These are phyloP conservation scores for Sporothrix pseudoabietina DNA, from an alignment of 2,329 filamentous ascomycete genomes.

Conservation along the genomic window DNA sequence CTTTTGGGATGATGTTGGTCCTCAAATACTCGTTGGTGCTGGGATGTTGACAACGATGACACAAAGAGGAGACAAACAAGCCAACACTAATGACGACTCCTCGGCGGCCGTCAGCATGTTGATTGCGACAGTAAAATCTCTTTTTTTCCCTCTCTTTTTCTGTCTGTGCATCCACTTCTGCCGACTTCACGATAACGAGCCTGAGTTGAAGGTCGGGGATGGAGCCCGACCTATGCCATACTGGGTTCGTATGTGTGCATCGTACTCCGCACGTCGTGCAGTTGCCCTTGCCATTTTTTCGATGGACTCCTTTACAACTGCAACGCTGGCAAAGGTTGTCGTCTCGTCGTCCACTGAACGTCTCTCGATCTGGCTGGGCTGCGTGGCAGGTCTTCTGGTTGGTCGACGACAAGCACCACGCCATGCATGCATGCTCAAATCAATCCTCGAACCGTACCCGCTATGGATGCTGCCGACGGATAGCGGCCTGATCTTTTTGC, in stretches of 20 bases:
- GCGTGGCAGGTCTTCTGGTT: slow-evolving; percentile 3
- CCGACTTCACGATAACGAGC: background rate
- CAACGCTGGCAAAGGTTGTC: background rate
- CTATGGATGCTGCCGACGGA: slow-evolving; percentile 21
- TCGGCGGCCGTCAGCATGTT: background rate
- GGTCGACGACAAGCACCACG: background rate
- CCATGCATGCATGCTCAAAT: background rate
- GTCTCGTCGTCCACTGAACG: background rate
- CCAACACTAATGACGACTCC: background rate
- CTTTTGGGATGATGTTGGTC: background rate
- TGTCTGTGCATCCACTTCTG: background rate
- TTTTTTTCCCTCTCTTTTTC: background rate
- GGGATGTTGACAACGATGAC: background rate
- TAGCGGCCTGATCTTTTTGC: slow-evolving; percentile 14
- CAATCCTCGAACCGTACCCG: background rate
- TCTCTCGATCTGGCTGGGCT: slow-evolving; percentile 5
- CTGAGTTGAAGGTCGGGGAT: background rate
- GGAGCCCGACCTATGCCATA: slow-evolving; percentile 1
- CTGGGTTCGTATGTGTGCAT: too few relatives aligned
- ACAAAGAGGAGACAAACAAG: background rate
- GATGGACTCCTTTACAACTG: background rate
- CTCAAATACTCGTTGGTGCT: background rate
- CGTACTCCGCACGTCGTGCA: background rate
- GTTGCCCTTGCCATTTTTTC: background rate
- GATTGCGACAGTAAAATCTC: background rate